phyloP scores from a whole-genome alignment of 176 grass and related monocot genomes.

The Thalia dealbata region DNA sequence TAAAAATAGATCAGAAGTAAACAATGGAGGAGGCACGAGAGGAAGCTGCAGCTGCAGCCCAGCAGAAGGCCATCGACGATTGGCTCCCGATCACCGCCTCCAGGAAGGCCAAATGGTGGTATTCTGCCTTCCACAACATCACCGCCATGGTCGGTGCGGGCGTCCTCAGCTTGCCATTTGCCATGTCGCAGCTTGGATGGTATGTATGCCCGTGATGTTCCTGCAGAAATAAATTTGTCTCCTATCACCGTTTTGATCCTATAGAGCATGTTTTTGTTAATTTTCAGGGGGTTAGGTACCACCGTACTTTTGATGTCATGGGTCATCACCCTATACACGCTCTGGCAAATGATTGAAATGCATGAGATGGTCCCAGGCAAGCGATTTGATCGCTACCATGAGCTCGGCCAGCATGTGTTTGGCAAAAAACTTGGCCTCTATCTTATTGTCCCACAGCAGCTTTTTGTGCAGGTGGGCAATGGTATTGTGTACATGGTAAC shows the following conservation, averaged over 20 bases:
- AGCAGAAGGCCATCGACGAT: background rate
- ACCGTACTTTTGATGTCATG: background rate
- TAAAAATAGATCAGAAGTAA: no score
- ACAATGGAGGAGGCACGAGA: background rate
- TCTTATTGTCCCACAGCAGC: conserved; percentile 9
- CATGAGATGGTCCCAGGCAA: conserved; percentile 17
- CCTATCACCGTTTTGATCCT: no score
- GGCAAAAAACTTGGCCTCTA: conserved; percentile 11
- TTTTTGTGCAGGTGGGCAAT: background rate
- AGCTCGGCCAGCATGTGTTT: conserved; percentile 7
- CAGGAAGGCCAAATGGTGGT: no score
- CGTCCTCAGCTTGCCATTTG: background rate
- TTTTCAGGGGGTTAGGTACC: background rate
- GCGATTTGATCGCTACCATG: conserved; percentile 17
- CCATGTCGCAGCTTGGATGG: background rate
- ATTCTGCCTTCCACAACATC: conserved; percentile 6
- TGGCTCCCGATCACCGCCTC: no score
- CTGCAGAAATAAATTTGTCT: no score
- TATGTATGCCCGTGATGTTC: no score
- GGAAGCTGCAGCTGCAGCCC: background rate
- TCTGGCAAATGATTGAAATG: conserved; percentile 13
- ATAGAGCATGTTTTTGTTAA: no score
- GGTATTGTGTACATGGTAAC: conserved; percentile 15
- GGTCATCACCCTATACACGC: conserved; percentile 13
- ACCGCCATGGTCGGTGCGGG: conserved; percentile 1